Evolutionary conservation across 768 basidiomycete genomes (phyloP).

Genomic region (Phallus indusiatus): DNA sequence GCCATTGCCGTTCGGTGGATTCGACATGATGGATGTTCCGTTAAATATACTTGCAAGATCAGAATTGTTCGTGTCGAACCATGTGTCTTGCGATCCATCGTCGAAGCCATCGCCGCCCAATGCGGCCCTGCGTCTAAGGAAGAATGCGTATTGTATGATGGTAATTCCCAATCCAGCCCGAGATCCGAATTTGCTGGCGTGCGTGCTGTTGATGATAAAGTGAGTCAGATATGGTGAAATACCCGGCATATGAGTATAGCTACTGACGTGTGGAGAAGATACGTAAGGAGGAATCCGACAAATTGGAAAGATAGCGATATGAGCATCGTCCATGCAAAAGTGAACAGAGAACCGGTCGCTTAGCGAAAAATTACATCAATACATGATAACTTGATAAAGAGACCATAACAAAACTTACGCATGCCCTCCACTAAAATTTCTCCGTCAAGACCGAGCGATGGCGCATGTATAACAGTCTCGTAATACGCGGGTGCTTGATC

Average conservation of each 20-base stretch:
- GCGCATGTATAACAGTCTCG: constrained; percentile 91
- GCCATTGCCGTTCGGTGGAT: not conserved
- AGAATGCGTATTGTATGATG: constrained; percentile 86
- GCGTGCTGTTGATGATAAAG: constrained; percentile 45
- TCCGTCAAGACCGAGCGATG: constrained; percentile 53
- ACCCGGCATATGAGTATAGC: not conserved
- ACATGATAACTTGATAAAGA: constrained; percentile 22
- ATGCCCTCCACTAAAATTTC: constrained; percentile 92
- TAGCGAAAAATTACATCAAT: constrained; percentile 15
- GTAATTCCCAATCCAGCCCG: constrained; percentile 94
- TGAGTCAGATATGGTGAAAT: not conserved
- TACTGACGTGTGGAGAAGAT: constrained; percentile 63
- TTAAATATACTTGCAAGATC: constrained; percentile 1
- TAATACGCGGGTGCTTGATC: constrained; percentile 94
- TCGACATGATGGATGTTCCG: not conserved
- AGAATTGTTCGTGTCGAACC: not conserved
- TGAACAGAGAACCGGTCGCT: constrained; percentile 65
- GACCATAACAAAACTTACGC: constrained; percentile 58
- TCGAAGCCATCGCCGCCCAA: constrained; percentile 32
- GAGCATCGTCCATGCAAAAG: constrained; percentile 72
- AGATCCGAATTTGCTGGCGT: constrained; percentile 89
- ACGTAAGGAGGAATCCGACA: constrained; percentile 86
- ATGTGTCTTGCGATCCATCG: constrained; percentile 10
- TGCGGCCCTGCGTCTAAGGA: constrained; percentile 39
- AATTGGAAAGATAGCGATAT: constrained; percentile 97